phyloP scores from a whole-genome alignment of 1,284 basidiomycete species.

The Sutorius eximius region DNA sequence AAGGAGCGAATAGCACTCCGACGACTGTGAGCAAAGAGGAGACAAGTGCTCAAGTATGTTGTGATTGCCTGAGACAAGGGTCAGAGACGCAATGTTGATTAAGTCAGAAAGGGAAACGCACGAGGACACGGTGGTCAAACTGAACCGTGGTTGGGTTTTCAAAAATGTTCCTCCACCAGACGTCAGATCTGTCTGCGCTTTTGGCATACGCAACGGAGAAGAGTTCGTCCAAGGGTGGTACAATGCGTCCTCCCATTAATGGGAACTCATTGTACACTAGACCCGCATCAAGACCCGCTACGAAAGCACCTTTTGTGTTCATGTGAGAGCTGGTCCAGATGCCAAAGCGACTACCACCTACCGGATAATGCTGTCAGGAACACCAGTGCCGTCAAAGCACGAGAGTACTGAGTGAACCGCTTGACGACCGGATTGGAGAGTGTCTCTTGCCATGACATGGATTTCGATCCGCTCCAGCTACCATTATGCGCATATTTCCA shows the following conservation, averaged over 20 bases:
- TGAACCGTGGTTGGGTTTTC: constrained; percentile 99
- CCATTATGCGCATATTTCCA: constrained; percentile 65
- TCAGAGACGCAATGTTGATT: not conserved
- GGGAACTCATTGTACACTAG: constrained; percentile 98
- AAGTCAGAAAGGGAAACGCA: constrained; percentile 39
- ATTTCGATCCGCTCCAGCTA: constrained; percentile 44
- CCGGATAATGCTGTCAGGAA: constrained; percentile 90
- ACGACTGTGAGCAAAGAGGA: constrained; percentile 61
- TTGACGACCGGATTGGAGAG: constrained; percentile 58
- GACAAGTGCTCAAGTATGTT: constrained; percentile 72
- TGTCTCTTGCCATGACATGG: constrained; percentile 48
- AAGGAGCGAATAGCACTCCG: constrained; percentile 53
- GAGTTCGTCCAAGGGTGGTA: constrained; percentile 84
- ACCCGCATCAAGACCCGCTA: constrained; percentile 96
- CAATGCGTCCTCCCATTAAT: constrained; percentile 87
- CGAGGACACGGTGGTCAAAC: constrained; percentile 92
- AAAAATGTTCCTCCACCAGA: constrained; percentile 91
- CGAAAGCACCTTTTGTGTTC: constrained; percentile 78
- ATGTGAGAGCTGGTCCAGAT: constrained; percentile 5
- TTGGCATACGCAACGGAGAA: constrained; percentile 77
- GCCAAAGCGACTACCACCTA: constrained; percentile 34
- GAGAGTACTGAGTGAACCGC: constrained; percentile 61
- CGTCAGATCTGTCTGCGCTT: constrained; percentile 64
- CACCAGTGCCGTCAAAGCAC: constrained; percentile 71
- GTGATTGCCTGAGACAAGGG: constrained; percentile 64